A percentile compares a stretch with the other conserved stretches of the same genome.
Evolutionary conservation across 371 early-diverging fungal species (phyloP).

Genomic region (Amoeboaphelidium protococcarum): DNA sequence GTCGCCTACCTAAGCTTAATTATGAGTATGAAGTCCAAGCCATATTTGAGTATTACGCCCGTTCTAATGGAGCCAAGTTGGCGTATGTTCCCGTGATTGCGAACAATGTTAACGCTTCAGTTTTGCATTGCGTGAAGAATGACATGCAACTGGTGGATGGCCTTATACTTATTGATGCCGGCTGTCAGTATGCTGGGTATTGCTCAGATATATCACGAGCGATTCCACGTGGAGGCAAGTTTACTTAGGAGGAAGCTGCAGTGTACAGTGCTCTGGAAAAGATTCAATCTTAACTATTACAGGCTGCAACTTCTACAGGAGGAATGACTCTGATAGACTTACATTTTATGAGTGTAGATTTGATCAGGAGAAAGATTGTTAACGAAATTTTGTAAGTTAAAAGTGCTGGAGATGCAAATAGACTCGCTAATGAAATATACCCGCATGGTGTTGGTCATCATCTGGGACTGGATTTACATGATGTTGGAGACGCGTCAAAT

Average conservation of each 20-base stretch:
- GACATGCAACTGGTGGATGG: constrained; percentile 39
- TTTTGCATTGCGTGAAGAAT: constrained; percentile 81
- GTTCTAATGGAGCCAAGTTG: constrained; percentile 37
- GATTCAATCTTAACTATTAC: constrained; percentile 30
- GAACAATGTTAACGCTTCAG: constrained; percentile 58
- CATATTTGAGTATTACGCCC: constrained; percentile 39
- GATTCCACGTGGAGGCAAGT: constrained; percentile 75
- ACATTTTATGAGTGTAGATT: constrained; percentile 27
- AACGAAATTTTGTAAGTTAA: not conserved
- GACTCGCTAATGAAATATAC: constrained; percentile 23
- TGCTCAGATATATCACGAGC: constrained; percentile 79
- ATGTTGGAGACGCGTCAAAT: constrained; percentile 28
- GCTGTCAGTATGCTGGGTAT: constrained; percentile 58
- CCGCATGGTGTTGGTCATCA: constrained; percentile 89
- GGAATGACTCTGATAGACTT: constrained; percentile 49
- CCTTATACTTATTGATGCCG: constrained; percentile 70
- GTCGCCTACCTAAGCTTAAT: constrained; percentile 18
- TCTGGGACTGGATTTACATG: constrained; percentile 83
- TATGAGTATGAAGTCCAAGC: constrained; percentile 51
- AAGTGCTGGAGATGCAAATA: not conserved
- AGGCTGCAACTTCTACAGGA: constrained; percentile 26
- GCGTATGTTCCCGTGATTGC: constrained; percentile 93
- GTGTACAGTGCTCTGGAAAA: constrained; percentile 60
- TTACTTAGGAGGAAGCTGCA: constrained; percentile 42
- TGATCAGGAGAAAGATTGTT: not conserved